These are phyloP conservation scores for Handroanthus guayacan DNA, from an alignment of 257 asterid genomes.

Conservation along the genomic window DNA sequence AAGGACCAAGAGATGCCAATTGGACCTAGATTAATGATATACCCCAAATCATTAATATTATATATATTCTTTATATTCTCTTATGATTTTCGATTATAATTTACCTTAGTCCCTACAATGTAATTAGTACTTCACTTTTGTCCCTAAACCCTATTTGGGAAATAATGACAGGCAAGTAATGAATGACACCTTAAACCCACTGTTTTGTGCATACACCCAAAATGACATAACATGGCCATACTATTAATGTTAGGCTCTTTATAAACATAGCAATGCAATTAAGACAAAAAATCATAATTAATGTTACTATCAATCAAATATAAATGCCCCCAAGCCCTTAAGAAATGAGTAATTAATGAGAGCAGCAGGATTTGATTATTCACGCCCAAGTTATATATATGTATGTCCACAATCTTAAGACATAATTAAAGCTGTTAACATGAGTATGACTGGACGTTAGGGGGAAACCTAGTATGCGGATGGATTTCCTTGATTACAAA, in stretches of 20 bases:
- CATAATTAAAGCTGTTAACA: slow-evolving; percentile 5
- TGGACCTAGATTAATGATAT: too few species aligned
- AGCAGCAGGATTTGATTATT: not conserved
- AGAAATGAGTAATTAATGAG: not conserved
- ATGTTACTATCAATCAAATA: not conserved
- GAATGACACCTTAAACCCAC: slow-evolving; percentile 6
- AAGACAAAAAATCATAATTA: slow-evolving; percentile 6
- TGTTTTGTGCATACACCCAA: not conserved
- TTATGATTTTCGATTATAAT: not conserved
- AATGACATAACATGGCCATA: not conserved
- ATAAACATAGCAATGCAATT: not conserved
- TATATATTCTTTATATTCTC: not conserved
- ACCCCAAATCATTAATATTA: too few species aligned
- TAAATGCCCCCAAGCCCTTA: not conserved
- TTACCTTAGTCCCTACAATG: not conserved
- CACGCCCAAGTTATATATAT: slow-evolving; percentile 6
- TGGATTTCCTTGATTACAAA: not conserved
- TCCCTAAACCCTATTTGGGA: not conserved
- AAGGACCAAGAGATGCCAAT: too few species aligned
- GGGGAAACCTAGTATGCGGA: slow-evolving; percentile 25
- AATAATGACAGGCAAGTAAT: not conserved
- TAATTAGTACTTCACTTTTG: not conserved
- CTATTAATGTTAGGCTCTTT: slow-evolving; percentile 16
- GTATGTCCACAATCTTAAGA: not conserved
- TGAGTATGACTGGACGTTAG: slow-evolving; percentile 12